Base-by-base conservation (phyloP, 495 filamentous ascomycete genomes). In the Talaromyces borbonicus region DNA sequence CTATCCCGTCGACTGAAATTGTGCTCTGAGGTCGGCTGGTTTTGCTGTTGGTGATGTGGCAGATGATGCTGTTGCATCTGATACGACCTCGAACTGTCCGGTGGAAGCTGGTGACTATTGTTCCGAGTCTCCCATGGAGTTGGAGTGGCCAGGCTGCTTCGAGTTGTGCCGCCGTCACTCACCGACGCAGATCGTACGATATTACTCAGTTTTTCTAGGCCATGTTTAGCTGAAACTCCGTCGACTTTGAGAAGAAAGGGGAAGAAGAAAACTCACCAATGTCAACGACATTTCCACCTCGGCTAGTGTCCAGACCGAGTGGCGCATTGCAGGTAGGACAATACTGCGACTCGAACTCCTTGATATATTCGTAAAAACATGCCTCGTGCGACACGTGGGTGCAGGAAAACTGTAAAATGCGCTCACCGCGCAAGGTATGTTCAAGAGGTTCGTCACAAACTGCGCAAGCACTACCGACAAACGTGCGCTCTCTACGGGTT, bases 321-420 rank as follows among this genome's bases (percentile, higher is more conserved):
- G 93, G 88, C 47, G 87, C 85, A 73, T 95, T 87, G 63, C 92
- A 99, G 50, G 87, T 84, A 29, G 92, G 92, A 63, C 92, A 99
- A 60, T 84, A 89, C 55, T 99, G 89, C 31, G 86, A 87, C 52
- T 99, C 93, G 49, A 86, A 85, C 60, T 95, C 90, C 49, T 87
- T 85, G 53, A 99, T 92, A 57, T 89, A 96, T 65, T 99, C 93
- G 65, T 97, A 99, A 62, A 99, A 99, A 66, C 92, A 99, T 15
- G 93, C 93, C 61, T 97, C 92, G 57, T 99, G 92, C 12, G 90
- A 86, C 26, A 99, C 93, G 61, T 99, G 92, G 8, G 80, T 74
- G 63, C 92, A 99, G 20, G 92, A 94, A 56, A 99, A 90, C 58
- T 97, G 93, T 44, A 99, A 73, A 43, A 99, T 86, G 47, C 88